These are phyloP conservation scores for Penicillium psychrosexuale DNA, from an alignment of 2,329 filamentous ascomycete species.

Conservation along the genomic window DNA sequence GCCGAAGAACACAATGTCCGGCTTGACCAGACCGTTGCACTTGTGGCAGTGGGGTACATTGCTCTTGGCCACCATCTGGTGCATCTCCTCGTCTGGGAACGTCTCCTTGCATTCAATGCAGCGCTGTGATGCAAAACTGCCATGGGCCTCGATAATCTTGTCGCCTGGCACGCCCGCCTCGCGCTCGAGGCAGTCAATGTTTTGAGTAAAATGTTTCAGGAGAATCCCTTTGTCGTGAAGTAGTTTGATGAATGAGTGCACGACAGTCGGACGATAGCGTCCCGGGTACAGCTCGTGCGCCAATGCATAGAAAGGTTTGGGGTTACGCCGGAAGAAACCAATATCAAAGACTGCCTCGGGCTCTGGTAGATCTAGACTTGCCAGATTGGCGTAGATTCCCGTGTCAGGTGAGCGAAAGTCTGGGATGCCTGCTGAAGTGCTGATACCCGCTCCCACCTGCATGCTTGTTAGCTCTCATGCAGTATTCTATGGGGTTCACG, in stretches of 20 bases:
- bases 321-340: constrained; percentile 77
- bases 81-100: constrained; percentile 74
- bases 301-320: constrained; percentile 85
- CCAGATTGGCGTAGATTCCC: constrained; percentile 89
- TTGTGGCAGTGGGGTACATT: constrained; percentile 67
- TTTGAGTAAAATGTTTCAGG: constrained; percentile 89
- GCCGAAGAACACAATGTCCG: constrained; percentile 93
- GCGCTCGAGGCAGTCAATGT: constrained; percentile 93
- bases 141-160: constrained; percentile 88
- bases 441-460: constrained; percentile 79
- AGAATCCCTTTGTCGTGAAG: constrained; percentile 76
- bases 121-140: constrained; percentile 85
- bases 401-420: constrained; percentile 94
- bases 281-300: constrained; percentile 91
- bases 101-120: constrained; percentile 81
- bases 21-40: constrained; percentile 82
- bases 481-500: not conserved
- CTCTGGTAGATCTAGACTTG: constrained; percentile 77
- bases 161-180: constrained; percentile 77
- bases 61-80: constrained; percentile 61
- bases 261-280: constrained; percentile 80
- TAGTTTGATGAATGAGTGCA: constrained; percentile 82
- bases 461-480: constrained; percentile 5
- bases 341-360: constrained; percentile 96
- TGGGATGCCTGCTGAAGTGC: constrained; percentile 61